Base-by-base conservation (phyloP, 768 basidiomycete genomes). In the Rhizopogon sp. region DNA sequence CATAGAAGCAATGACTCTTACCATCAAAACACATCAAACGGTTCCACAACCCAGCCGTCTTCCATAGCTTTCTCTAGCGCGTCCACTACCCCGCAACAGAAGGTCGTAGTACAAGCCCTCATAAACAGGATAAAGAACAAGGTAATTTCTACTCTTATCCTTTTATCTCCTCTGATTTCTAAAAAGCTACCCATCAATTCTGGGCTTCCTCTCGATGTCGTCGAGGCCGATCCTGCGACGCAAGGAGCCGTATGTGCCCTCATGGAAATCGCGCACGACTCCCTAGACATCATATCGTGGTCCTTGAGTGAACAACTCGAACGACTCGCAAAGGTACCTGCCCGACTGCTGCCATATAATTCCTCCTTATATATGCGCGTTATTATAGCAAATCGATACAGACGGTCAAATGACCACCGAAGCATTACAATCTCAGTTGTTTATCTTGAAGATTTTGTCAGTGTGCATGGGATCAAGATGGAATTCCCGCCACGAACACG, bases 361-460 rank as follows among this genome's bases (percentile, higher is more conserved):
- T 29, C 10, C 42, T 46, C 29, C 62, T 63, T 59, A 67, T 57
- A 67, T 57, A 44, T 46, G 43, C 52, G 43, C 39, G 20, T 50
- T 51, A 43, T 49, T 57, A 56, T 60, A 86, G 78, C 85, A 84
- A 74, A 73, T 75, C 57, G 81, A 83, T 62, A 58, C 70, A 13
- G 71, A 76, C 25, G 82, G 81, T 2, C 72, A 75, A 52, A 72
- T 80, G 54, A 74, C 84, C 3, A 75, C 90, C 16, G 87, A 92
- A 54, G 80, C 87, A 42, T 78, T 93, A 4, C 92, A 95, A 64
- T 94, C 93, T 0, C 90, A 94, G 66, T 76, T 95, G 2, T 91
- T 90, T 61, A 72, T 95, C 39, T 77, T 94, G 62, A 92, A 94
- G 70, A 84, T 94, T 22, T 70, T 96, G 11, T 79, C 87, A 0